Base-by-base conservation (phyloP, 352 stramenopile genomes). In the Peronospora belbahrii region DNA sequence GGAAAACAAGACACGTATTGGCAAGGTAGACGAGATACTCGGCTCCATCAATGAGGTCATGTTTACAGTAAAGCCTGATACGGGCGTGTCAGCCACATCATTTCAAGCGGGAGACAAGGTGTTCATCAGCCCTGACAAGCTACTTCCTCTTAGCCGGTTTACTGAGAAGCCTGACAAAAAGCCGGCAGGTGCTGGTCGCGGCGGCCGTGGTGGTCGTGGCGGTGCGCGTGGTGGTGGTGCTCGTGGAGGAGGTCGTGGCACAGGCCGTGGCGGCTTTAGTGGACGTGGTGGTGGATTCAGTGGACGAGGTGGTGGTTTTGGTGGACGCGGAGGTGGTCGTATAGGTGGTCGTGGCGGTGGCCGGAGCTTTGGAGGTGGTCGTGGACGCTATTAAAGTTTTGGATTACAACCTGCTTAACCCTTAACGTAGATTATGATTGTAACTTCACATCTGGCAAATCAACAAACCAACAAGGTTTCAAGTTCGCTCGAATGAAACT, bases 11-110 rank as follows among this genome's bases (percentile, higher is more conserved):
- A 97, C 91, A 52, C 96, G 97, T 62, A 97, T 99, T 55, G 96
- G 96, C 53, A 99, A 99, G 66, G 83, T 99, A 19, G 96, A 99
- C 68, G 96, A 99, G 75, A 97, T 99, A 63, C 85, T 99, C 33
- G 96, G 95, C 32, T 95, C 94, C 36, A 97, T 98, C 52, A 95
- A 97, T 55, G 78, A 98, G 40, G 84, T 96, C 43, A 91, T 93
- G 74, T 98, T 99, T 68, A 98, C 94, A 32, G 74, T 98, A 36
- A 98, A 98, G 66, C 92, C 95, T 23, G 94, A 98, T 52, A 61
- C 94, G 17, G 95, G 95, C 42, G 88, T 98, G 27, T 82, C 91
- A 40, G 88, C 88, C 3, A 94, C 87, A 17, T 97, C 93, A 27
- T 99, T 98, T 78, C 95, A 98, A 76, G 54, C 70, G 14, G 94